Conservation (phyloP, 2,329 filamentous ascomycete species). For the Diaporthe vexans region DNA sequence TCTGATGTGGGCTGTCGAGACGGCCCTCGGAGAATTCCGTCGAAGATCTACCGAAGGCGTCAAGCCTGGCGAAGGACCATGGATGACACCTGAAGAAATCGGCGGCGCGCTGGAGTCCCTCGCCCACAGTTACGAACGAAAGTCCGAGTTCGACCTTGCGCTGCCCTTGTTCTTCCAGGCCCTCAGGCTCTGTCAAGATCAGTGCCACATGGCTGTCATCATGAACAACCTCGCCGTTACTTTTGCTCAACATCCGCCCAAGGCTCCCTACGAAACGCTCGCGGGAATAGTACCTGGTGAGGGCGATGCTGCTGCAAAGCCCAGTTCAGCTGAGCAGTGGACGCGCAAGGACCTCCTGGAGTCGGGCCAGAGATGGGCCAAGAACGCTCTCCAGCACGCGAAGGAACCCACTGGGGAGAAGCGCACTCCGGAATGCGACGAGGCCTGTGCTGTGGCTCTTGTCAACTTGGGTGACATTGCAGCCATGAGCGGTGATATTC, state of each 20-base stretch:
- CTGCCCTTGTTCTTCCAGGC: constrained; percentile 90
- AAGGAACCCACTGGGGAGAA: constrained; percentile 74
- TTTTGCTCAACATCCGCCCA: constrained; percentile 76
- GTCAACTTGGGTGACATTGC: constrained; percentile 90
- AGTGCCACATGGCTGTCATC: constrained; percentile 84
- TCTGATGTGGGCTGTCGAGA: constrained; percentile 86
- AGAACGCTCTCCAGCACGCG: constrained; percentile 79
- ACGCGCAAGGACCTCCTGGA: constrained; percentile 74
- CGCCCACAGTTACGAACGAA: constrained; percentile 81
- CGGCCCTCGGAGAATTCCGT: constrained; percentile 80
- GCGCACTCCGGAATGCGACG: constrained; percentile 83
- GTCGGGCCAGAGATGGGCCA: constrained; percentile 82
- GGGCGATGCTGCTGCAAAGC: constrained; percentile 30
- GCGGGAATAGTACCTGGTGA: constrained; percentile 42
- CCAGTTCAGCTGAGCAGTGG: constrained; percentile 47
- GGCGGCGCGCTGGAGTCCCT: constrained; percentile 83
- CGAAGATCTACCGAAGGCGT: constrained; percentile 76
- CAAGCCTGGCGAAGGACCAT: constrained; percentile 78
- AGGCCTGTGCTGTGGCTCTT: constrained; percentile 85
- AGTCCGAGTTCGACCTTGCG: constrained; percentile 83
- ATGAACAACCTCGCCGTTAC: constrained; percentile 88
- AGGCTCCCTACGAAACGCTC: constrained; percentile 51
- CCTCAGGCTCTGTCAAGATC: constrained; percentile 73
- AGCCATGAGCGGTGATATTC: constrained; percentile 76
- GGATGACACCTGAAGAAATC: constrained; percentile 79